Base-by-base conservation (phyloP, 1,284 basidiomycete species). In the Pseudozyma hubeiensis region DNA sequence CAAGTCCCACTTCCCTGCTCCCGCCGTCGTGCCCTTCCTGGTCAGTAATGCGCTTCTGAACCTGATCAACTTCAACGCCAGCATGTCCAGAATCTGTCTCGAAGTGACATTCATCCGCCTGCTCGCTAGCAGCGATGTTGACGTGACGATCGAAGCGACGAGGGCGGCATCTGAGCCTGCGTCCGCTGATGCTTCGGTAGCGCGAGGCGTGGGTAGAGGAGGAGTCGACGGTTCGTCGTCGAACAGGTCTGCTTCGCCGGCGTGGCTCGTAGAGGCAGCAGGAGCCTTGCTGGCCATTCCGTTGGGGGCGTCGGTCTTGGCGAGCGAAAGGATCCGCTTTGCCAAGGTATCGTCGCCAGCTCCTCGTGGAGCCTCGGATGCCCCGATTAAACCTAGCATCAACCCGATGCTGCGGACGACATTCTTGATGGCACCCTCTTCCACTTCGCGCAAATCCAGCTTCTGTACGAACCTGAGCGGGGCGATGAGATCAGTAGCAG, bases 201-300 rank as follows among this genome's bases (percentile, higher is more conserved):
- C 8, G 17, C 31, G 35, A 14, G 46, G 6, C 30, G 37, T 7
- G 24, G 66, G 52, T 13, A 60, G 49, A 10, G 60, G 66, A 13
- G 61, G 66, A 0, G 66, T 64, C 0, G 61, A 49, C 1, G 66
- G 66, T 30, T 59, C 66, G 44, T 69, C 66, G 47, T 69, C 66
- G 43, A 69, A 69, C 34, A 69, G 19, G 24, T 60, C 64, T 31
- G 35, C 56, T 40, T 37, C 66, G 13, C 19, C 43, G 6, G 39
- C 14, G 24, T 33, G 30, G 2, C 39, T 35, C 29, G 40, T 41
- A 16, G 9, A 33, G 24, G 37, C n/a, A 10, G 37, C 30, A 40
- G 14, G 5, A 49, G 16, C 5, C 35, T 11, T 4, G 13, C 9
- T 16, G 29, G 46, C 7, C 14, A 1, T 5, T 24, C 17, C 43